A percentile compares a stretch with the other conserved stretches of the same genome.
phyloP scores from a whole-genome alignment of 805 yeast species.

The Metschnikowia similis region DNA sequence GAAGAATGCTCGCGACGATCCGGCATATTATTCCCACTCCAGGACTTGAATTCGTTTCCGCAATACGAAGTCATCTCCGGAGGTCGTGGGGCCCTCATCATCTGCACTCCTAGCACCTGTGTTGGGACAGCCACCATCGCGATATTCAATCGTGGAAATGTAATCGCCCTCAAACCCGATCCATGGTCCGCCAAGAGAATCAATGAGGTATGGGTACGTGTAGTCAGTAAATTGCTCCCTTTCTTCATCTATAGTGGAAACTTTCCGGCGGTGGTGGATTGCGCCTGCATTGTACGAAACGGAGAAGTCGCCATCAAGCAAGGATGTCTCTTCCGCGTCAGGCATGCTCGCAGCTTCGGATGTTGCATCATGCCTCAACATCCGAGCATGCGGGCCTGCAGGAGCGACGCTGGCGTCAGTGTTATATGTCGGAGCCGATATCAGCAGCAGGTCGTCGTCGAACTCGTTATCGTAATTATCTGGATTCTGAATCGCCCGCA shows the following conservation, averaged over 20 bases:
- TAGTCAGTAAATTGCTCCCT: constrained; percentile 49
- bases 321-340: constrained; percentile 1
- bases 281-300: constrained; percentile 8
- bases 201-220: constrained; percentile 45
- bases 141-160: constrained; percentile 38
- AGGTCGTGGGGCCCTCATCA: neutral
- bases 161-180: constrained; percentile 52
- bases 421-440: neutral
- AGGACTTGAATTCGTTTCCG: constrained; percentile 16
- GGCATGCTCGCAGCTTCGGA: neutral
- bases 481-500: constrained; percentile 51
- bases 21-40: constrained; percentile 15
- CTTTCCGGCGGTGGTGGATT: constrained; percentile 27
- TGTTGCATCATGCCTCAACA: neutral
- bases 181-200: constrained; percentile 53
- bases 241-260: constrained; percentile 54
- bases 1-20: neutral
- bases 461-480: constrained; percentile 38
- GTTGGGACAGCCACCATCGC: constrained; percentile 15
- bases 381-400: neutral
- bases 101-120: neutral
- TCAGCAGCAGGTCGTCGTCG: constrained; percentile 30
- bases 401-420: neutral
- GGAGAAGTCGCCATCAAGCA: constrained; percentile 17
- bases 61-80: constrained; percentile 10